Conservation (phyloP, 2,329 filamentous ascomycete genomes). For the Zalaria sp. region DNA sequence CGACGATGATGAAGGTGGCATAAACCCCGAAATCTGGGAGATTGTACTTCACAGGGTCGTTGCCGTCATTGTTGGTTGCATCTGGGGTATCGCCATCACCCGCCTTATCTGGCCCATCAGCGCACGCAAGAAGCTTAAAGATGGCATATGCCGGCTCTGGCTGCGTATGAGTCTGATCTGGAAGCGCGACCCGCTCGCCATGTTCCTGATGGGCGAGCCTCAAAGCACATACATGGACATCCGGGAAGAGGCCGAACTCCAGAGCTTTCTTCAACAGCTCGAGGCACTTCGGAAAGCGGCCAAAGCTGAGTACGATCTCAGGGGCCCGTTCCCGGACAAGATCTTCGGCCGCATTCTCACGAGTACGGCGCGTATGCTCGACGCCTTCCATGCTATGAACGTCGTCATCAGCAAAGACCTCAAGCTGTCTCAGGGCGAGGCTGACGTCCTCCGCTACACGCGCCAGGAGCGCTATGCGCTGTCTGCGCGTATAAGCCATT, state of each 20-base stretch:
- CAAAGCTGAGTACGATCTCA: constrained; percentile 74
- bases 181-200: constrained; percentile 79
- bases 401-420: constrained; percentile 74
- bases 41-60: constrained; percentile 81
- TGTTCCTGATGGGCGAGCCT: constrained; percentile 36
- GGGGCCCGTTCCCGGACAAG: constrained; percentile 69
- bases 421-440: constrained; percentile 64
- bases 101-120: constrained; percentile 89
- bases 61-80: constrained; percentile 69
- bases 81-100: constrained; percentile 88
- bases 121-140: constrained; percentile 73
- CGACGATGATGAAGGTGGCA: constrained; percentile 73
- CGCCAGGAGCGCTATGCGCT: constrained; percentile 64
- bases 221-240: constrained; percentile 58
- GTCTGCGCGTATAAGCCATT: constrained; percentile 80
- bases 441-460: constrained; percentile 66
- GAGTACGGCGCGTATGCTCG: constrained; percentile 71
- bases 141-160: constrained; percentile 82
- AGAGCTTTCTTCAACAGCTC: constrained; percentile 61
- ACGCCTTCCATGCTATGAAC: constrained; percentile 94
- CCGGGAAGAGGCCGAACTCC: constrained; percentile 76
- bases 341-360: constrained; percentile 62
- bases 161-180: constrained; percentile 91
- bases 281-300: constrained; percentile 61
- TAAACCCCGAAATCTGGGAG: constrained; percentile 69